Evolutionary conservation across 2,329 filamentous ascomycete genomes (phyloP).

Genomic region (Cladorrhinum sp.): DNA sequence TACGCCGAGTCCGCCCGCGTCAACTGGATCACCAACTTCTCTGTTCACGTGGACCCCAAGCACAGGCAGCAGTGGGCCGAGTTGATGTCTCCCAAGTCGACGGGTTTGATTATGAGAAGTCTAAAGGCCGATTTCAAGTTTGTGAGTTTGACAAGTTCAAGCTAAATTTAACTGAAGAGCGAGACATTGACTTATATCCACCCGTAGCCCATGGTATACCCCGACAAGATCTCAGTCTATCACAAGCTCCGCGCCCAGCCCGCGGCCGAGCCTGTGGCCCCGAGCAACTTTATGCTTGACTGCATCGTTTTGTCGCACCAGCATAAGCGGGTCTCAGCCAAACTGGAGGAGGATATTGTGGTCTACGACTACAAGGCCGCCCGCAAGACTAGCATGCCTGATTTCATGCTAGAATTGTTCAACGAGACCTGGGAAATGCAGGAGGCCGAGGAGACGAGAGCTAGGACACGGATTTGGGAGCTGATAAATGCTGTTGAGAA

Average conservation of each 20-base stretch:
- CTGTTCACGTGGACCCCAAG: slow-evolving; percentile 56
- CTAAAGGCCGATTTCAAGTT: slow-evolving; percentile 87
- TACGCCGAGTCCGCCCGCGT: slow-evolving; percentile 80
- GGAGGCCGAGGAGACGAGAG: slow-evolving; percentile 52
- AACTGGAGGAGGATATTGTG: slow-evolving; percentile 73
- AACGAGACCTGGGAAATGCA: slow-evolving; percentile 42
- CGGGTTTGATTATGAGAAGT: slow-evolving; percentile 74
- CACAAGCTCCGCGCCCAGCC: slow-evolving; percentile 66
- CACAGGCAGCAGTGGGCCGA: slow-evolving; percentile 64
- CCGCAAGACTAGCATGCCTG: slow-evolving; percentile 38
- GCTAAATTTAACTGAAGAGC: too few relatives aligned
- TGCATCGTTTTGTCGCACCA: slow-evolving; percentile 71
- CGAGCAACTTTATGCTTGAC: slow-evolving; percentile 57
- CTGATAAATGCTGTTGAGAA: slow-evolving; percentile 56
- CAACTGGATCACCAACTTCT: slow-evolving; percentile 73
- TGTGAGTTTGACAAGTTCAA: slow-evolving; percentile 52
- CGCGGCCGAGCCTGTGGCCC: slow-evolving; percentile 31
- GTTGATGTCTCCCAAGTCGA: slow-evolving; percentile 61
- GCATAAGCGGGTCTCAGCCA: slow-evolving; percentile 68
- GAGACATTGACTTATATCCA: too few relatives aligned
- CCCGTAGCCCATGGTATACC: slow-evolving; percentile 84
- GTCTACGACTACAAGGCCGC: slow-evolving; percentile 61
- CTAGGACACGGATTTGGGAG: slow-evolving; percentile 50
- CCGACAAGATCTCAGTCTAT: slow-evolving; percentile 78
- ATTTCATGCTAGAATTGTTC: slow-evolving; percentile 41